Evolutionary conservation across 345 rosid genomes (phyloP), one percentile per base, ranked within the genome.

Genomic region (Diplotaxis tenuifolia): DNA sequence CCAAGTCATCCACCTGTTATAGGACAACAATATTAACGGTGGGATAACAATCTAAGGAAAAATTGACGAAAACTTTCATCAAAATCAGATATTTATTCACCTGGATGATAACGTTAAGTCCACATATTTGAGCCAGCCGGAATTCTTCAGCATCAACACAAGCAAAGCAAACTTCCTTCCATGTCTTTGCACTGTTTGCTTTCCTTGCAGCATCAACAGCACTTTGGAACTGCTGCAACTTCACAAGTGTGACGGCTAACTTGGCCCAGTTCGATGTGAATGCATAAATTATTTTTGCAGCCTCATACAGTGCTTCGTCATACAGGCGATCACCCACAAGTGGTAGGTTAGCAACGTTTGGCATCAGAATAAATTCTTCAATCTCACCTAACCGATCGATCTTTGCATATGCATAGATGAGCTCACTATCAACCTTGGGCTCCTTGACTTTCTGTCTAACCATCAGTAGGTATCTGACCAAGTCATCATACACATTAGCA

Each of bases 121-220:
- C 98, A 80, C 98, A 94, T 42, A 94, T 94, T 67, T 94, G 98
- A 18, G 98, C 98, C 84, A 91, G 78, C 49, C 96, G 95, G 86
- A 91, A 94, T 79, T 94, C 98, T 84, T 94, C 98, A 0, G 95
- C 97, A 82, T 94, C 98, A 71, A 94, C 97, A 82, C 98, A 94
- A 68, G 98, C 97, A 77, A 94, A 94, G 89, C 98, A 94, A 75
- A 91, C 98, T 83, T 90, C 98, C 82, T 92, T 95, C 99, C 99
- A 95, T 68, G 99, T 95, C 86, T 95, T 95, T 27, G 96, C 97
- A 77, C 99, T 95, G 87, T 95, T 95, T 63, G 99, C 99, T 82
- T 95, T 95, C 67, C 99, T 83, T 78, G 99, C 98, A 40, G 99
- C 99, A 79, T 95, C 99, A 73, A 95, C 99, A 77, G 99, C 99